phyloP scores from a whole-genome alignment of 2,329 filamentous ascomycete genomes.

The Annulohypoxylon truncatum region DNA sequence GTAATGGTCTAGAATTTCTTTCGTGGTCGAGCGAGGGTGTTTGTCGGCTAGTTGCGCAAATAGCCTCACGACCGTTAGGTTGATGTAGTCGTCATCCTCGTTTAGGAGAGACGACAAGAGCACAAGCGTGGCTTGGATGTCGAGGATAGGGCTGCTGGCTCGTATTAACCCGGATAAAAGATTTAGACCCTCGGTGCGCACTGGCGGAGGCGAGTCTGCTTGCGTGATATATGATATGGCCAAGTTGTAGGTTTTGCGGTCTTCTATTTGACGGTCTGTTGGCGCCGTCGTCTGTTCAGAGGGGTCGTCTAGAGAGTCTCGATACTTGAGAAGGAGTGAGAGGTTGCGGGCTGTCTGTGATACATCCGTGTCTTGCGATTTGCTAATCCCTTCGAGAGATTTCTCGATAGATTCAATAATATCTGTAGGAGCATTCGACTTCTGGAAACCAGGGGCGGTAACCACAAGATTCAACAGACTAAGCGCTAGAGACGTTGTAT shows the following conservation, averaged over 20 bases:
- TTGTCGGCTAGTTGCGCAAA: constrained; percentile 70
- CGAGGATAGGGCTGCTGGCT: constrained; percentile 67
- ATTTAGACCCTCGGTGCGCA: constrained; percentile 73
- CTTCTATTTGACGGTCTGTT: constrained; percentile 65
- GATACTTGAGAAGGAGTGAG: constrained; percentile 65
- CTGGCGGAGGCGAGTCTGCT: constrained; percentile 71
- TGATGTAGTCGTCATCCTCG: constrained; percentile 78
- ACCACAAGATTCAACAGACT: constrained; percentile 72
- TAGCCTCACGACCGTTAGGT: constrained; percentile 73
- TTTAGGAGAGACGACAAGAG: constrained; percentile 72
- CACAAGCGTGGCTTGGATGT: constrained; percentile 73
- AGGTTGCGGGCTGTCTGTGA: constrained; percentile 68
- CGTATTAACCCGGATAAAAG: constrained; percentile 69
- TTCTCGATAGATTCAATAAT: constrained; percentile 60
- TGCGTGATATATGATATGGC: constrained; percentile 73
- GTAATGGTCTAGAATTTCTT: constrained; percentile 75
- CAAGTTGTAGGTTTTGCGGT: constrained; percentile 70
- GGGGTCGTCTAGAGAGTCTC: constrained; percentile 63
- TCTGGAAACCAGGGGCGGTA: constrained; percentile 67
- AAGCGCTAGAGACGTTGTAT: constrained; percentile 64
- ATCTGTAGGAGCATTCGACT: constrained; percentile 56
- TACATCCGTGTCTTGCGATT: constrained; percentile 54
- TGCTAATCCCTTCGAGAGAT: constrained; percentile 60
- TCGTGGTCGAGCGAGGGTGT: constrained; percentile 71
- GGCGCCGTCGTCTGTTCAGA: constrained; percentile 54